Conservation (phyloP, 257 asterid genomes). For the Solanum neorickii region DNA sequence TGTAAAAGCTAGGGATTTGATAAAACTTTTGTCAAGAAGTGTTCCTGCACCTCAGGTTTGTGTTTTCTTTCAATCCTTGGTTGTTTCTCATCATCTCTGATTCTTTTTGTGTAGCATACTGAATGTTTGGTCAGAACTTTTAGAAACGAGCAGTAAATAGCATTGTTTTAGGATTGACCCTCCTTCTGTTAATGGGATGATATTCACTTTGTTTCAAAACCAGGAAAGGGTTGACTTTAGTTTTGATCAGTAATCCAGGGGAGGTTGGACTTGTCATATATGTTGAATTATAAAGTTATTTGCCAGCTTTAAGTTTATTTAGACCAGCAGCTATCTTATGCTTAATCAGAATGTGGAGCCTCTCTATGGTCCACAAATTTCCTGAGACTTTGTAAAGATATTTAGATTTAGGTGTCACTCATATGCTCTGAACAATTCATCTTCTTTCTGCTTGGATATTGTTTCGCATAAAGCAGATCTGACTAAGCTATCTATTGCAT, state of each 20-base stretch:
- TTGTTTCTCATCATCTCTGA: not conserved
- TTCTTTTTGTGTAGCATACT: not conserved
- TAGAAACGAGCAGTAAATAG: not conserved
- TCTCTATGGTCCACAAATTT: not conserved
- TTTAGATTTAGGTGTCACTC: not conserved
- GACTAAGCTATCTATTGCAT: not conserved
- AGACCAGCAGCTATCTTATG: not conserved
- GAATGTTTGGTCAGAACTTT: not conserved
- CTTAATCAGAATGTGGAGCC: not conserved
- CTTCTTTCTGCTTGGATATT: not conserved
- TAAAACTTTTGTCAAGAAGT: slow-evolving; percentile 87
- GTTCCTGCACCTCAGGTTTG: slow-evolving; percentile 93
- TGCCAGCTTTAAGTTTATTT: not conserved
- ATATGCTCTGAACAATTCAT: not conserved
- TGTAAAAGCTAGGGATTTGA: slow-evolving; percentile 82
- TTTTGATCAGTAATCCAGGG: not conserved
- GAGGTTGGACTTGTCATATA: not conserved
- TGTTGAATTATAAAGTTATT: not conserved
- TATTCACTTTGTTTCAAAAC: not conserved
- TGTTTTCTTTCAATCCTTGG: not conserved
- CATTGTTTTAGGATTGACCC: not conserved
- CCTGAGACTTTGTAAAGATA: not conserved
- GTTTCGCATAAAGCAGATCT: not conserved
- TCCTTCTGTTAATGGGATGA: not conserved
- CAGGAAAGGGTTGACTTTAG: not conserved